Evolutionary conservation across 2,329 filamentous ascomycete species (phyloP), one percentile per base, ranked within the genome.

Genomic region (Zymoseptoria pseudotritici): DNA sequence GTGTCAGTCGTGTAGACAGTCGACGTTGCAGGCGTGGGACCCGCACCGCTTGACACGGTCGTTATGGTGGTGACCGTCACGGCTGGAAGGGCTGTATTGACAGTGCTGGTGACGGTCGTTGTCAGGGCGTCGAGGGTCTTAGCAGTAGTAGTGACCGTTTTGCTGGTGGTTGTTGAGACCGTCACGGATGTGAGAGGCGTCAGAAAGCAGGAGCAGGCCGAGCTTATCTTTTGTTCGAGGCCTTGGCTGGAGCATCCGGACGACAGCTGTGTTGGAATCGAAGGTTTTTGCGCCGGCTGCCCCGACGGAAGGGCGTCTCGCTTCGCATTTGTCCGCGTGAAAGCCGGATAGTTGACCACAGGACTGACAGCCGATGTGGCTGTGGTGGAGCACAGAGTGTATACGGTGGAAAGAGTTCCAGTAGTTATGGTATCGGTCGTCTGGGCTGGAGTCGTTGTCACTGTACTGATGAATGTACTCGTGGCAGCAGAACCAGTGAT

Each of bases 1-100:
- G 21, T 31, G 11, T 42, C 57, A 69, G 70, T 56, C 2, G 54
- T 55, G 19, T 55, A 57, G 17, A 42, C 10, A 3, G 17, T 17
- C 36, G 36, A 13, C 36, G 36, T 42, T 42, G 36, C 10, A 42
- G 36, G 36, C 36, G 36, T 42, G 11, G 36, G 36, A 42, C 36
- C 22, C 22, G 22, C 36, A 42, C 11, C 11, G 36, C 36, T 11
- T 42, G 36, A 11, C 10, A 42, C 11, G 17, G 10, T 42, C 10
- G 36, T 42, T 17, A 42, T 13, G 36, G 11, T 13, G 17, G 36
- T 42, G 36, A 42, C 10, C 10, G 36, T 42, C 11, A 42, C 36
- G 11, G 36, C 11, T 5, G 11, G 11, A 17, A 42, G 36, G 36
- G 17, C 36, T 17, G 36, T 42, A 13, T 42, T 42, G 11, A 42